Percentiles rank a stretch among this genome's conserved stretches.
Evolutionary conservation across 805 yeast genomes (phyloP).

Genomic region (Saturnispora sekii): DNA sequence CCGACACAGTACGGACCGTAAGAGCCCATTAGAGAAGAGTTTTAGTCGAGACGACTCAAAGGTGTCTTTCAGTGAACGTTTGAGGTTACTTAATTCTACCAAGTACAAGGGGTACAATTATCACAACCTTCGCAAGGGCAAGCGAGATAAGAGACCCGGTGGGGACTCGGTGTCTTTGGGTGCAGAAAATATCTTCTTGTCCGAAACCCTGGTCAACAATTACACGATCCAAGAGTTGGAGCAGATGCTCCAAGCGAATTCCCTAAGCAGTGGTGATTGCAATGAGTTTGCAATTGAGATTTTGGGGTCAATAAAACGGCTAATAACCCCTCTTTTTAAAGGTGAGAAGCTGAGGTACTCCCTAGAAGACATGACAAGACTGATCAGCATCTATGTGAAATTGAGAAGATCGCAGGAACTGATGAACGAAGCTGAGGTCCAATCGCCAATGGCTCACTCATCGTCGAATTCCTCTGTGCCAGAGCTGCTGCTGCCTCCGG

Average conservation of each 20-base stretch:
- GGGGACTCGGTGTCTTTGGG: too few species aligned
- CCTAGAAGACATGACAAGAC: slow-evolving; percentile 46
- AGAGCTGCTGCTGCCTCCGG: not conserved
- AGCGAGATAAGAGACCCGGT: slow-evolving; percentile 20
- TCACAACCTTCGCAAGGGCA: slow-evolving; percentile 20
- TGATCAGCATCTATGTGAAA: slow-evolving; percentile 31
- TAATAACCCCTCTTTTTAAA: slow-evolving; percentile 37
- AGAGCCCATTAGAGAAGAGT: slow-evolving; percentile 23
- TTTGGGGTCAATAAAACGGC: slow-evolving; percentile 36
- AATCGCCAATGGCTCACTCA: slow-evolving; percentile 1
- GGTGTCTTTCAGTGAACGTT: slow-evolving; percentile 11
- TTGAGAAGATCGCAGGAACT: slow-evolving; percentile 16
- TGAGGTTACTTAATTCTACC: slow-evolving; percentile 11
- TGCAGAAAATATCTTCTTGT: not conserved
- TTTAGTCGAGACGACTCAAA: slow-evolving; percentile 23
- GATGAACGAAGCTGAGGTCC: not conserved
- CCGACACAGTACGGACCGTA: slow-evolving; percentile 16
- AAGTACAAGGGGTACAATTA: slow-evolving; percentile 24
- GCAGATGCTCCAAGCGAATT: slow-evolving; percentile 18
- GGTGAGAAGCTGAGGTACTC: slow-evolving; percentile 42
- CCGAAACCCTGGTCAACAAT: slow-evolving; percentile 1
- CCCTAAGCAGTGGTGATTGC: slow-evolving; percentile 26
- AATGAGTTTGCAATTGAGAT: slow-evolving; percentile 38
- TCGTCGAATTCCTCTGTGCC: slow-evolving; percentile 7
- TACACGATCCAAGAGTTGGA: slow-evolving; percentile 26